Percentiles rank a stretch among this genome's conserved stretches.
phyloP scores from a whole-genome alignment of 2,329 filamentous ascomycete genomes.

The Hysterium pulicare region DNA sequence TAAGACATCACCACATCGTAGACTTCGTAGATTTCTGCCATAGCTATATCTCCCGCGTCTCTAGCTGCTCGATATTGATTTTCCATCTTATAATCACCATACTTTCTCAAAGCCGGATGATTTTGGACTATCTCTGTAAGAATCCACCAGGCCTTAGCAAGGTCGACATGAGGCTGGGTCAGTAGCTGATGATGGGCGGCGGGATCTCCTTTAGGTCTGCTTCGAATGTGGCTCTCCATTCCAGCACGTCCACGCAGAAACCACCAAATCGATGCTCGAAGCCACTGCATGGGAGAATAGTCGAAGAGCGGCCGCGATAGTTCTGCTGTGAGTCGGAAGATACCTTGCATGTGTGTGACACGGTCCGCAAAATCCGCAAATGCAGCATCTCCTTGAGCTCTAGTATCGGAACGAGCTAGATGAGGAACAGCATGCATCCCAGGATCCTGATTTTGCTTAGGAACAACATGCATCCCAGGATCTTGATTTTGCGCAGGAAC shows the following conservation, averaged over 20 bases:
- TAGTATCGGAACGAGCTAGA: constrained; percentile 31
- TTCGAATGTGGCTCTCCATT: constrained; percentile 69
- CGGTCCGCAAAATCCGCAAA: constrained; percentile 67
- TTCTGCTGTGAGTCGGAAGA: constrained; percentile 77
- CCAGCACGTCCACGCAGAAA: constrained; percentile 76
- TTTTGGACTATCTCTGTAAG: constrained; percentile 40
- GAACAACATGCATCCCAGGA: constrained; percentile 4
- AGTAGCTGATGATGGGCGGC: constrained; percentile 46
- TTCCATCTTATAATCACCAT: constrained; percentile 21
- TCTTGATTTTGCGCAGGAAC: constrained; percentile 16
- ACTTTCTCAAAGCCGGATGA: constrained; percentile 29
- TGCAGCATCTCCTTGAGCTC: constrained; percentile 43
- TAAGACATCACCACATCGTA: constrained; percentile 59
- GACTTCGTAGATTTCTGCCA: constrained; percentile 47
- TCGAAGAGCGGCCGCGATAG: constrained; percentile 63
- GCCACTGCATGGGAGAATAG: constrained; percentile 64
- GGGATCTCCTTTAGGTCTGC: constrained; percentile 54
- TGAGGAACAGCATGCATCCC: constrained; percentile 6
- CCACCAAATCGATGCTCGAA: constrained; percentile 81
- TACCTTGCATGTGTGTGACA: constrained; percentile 68
- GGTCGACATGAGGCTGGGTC: constrained; percentile 78
- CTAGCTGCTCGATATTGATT: constrained; percentile 37
- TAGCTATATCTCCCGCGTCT: constrained; percentile 43
- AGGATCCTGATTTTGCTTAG: constrained; percentile 19
- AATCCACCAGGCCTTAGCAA: constrained; percentile 88